Base-by-base conservation (phyloP, 768 basidiomycete genomes). In the Clavaria fumosa region DNA sequence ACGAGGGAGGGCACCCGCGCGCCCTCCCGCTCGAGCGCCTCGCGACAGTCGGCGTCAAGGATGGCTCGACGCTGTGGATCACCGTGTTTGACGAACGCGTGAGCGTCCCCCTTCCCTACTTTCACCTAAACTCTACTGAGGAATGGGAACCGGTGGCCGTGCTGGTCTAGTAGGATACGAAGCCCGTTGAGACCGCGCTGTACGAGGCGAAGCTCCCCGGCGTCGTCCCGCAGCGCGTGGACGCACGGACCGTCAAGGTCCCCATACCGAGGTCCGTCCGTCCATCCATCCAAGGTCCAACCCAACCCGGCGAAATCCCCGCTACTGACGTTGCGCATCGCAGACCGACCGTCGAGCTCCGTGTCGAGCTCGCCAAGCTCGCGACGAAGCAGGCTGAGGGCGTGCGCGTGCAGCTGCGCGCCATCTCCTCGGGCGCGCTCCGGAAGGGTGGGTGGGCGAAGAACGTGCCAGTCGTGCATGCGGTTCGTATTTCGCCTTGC, bases 71-170 rank as follows among this genome's bases (percentile, higher is more conserved):
- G 37, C 57, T 89, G 40, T 45, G 88, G 18, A 63, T 89, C 7
- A 83, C 80, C 3, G 62, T 83, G 21, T 86, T 83, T 48, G 78
- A 88, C 38, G 78, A 83, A 51, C 60, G 72, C 51, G 85, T 88
- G 53, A 61, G 73, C 57, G 40, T 39, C n/a, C 40, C 18, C 40
- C 33, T 34, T 19, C 28, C 22, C 17, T 39, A 39, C 24, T 21
- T 39, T 17, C 23, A 18, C 19, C 27, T 40, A n/a, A 9, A 28
- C 23, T 3, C 31, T n/a, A 28, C 22, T 41, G 18, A 35, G 31
- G 18, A 28, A 32, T 31, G 24, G 24, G 36, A 39, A 18, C 22
- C 33, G 32, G 27, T 14, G 39, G 26, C 10, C 34, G 27, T 11
- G 24, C n/a, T 32, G 7, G 15, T 32, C 24, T 41, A 64, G 67